phyloP scores from a whole-genome alignment of 2,329 filamentous ascomycete genomes.

The Botrytis sinoallii region DNA sequence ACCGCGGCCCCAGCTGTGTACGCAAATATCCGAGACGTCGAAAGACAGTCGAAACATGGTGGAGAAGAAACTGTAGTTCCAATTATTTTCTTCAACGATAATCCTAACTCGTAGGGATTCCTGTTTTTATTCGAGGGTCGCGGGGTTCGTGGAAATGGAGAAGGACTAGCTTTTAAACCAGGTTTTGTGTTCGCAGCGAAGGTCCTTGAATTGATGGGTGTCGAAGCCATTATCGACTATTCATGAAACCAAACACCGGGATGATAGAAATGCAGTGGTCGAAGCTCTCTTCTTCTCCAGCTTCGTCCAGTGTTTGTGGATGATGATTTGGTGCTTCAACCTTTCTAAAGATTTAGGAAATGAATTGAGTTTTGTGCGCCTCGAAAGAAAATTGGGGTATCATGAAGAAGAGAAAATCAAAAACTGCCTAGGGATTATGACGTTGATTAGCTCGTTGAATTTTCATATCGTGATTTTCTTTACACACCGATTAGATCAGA shows the following conservation, averaged over 20 bases:
- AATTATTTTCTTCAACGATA: conserved; percentile 80
- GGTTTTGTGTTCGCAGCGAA: conserved; percentile 36
- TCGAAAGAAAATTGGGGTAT: neutral
- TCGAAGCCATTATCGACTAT: conserved; percentile 39
- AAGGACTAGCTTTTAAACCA: conserved; percentile 66
- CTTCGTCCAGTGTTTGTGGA: neutral
- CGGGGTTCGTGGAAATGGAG: conserved; percentile 62
- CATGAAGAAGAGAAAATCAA: conserved; percentile 14
- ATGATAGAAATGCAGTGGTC: neutral
- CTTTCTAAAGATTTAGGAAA: neutral
- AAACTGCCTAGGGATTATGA: neutral
- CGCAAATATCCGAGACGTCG: conserved; percentile 69
- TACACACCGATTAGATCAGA: neutral
- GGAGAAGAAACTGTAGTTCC: conserved; percentile 84
- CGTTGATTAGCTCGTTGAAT: conserved; percentile 1
- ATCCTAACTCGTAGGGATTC: conserved; percentile 50
- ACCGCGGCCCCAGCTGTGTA: conserved; percentile 91
- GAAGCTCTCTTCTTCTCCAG: conserved; percentile 6
- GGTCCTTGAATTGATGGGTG: conserved; percentile 36
- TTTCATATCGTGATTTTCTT: neutral
- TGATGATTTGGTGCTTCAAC: neutral
- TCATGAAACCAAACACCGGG: neutral
- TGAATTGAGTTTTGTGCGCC: neutral
- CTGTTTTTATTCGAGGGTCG: conserved; percentile 58
- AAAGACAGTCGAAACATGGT: conserved; percentile 80